phyloP scores from a whole-genome alignment of 1,139 yeast species.

The Geotrichum fermentans region DNA sequence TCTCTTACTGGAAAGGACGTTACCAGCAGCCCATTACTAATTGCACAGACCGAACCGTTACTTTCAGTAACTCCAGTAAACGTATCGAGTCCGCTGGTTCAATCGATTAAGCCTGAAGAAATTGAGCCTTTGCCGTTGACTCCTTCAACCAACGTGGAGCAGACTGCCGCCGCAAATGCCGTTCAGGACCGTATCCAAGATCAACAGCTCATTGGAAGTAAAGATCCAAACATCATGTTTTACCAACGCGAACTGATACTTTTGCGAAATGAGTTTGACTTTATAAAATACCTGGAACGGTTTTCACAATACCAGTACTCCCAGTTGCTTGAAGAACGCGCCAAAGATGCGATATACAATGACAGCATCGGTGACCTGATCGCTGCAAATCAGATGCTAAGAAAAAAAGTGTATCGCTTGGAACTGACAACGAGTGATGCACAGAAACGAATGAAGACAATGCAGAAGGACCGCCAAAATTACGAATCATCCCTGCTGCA shows the following conservation, averaged over 20 bases:
- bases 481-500: conserved; percentile 12
- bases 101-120: too few species aligned
- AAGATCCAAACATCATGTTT: conserved; percentile 36
- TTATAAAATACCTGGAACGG: conserved; percentile 52
- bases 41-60: conserved; percentile 22
- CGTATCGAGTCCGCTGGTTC: conserved; percentile 20
- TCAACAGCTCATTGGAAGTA: too few species aligned
- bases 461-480: conserved; percentile 14
- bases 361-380: conserved; percentile 15
- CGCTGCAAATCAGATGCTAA: conserved; percentile 5
- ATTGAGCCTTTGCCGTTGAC: too few species aligned
- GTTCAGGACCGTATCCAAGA: not conserved
- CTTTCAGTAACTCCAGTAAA: conserved; percentile 19
- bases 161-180: too few species aligned
- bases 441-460: conserved; percentile 8
- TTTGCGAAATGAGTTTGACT: conserved; percentile 58
- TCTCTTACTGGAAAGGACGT: too few species aligned
- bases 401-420: conserved; percentile 3
- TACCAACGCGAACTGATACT: conserved; percentile 58
- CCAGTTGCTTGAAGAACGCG: conserved; percentile 39
- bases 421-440: conserved; percentile 17
- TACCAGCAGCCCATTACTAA: conserved; percentile 19
- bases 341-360: conserved; percentile 31
- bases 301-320: conserved; percentile 48
- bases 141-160: too few species aligned